Percentiles rank a stretch among this genome's conserved stretches.
These are phyloP conservation scores for Prunus mongolica DNA, from an alignment of 306 rosid species.

Conservation along the genomic window DNA sequence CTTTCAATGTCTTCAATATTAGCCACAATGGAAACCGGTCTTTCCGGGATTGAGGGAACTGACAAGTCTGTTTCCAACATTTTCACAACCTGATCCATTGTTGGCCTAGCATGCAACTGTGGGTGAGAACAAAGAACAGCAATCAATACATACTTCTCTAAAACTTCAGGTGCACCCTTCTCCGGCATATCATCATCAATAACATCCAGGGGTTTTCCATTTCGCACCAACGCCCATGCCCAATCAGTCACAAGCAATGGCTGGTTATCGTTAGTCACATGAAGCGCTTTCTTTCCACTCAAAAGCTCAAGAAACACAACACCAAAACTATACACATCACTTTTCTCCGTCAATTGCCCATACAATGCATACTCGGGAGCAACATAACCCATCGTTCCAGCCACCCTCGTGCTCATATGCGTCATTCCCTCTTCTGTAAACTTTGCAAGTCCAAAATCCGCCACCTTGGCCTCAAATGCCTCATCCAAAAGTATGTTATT, in stretches of 20 bases:
- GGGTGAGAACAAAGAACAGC: constrained; percentile 94
- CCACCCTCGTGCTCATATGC: constrained; percentile 92
- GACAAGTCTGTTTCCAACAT: constrained; percentile 81
- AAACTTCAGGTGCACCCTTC: constrained; percentile 49
- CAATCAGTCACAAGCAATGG: constrained; percentile 70
- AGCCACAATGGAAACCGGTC: constrained; percentile 76
- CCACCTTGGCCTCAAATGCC: constrained; percentile 75
- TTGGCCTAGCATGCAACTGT: constrained; percentile 86
- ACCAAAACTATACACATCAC: constrained; percentile 87
- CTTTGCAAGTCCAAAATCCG: constrained; percentile 92
- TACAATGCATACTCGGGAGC: constrained; percentile 96
- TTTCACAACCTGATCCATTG: constrained; percentile 95
- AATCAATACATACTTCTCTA: constrained; percentile 81
- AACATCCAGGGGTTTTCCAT: constrained; percentile 66
- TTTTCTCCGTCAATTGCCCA: constrained; percentile 89
- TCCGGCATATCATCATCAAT: constrained; percentile 74
- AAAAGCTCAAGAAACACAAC: constrained; percentile 89
- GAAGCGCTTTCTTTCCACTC: constrained; percentile 90
- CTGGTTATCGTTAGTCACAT: constrained; percentile 39
- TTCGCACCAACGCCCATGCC: constrained; percentile 86
- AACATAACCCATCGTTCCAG: constrained; percentile 96
- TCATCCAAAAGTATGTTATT: constrained; percentile 88
- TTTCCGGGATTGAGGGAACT: constrained; percentile 69
- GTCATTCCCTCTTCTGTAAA: constrained; percentile 91
- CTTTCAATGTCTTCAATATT: constrained; percentile 67